Conservation (phyloP, 305 asterid species). For the Solanum hybrid region DNA sequence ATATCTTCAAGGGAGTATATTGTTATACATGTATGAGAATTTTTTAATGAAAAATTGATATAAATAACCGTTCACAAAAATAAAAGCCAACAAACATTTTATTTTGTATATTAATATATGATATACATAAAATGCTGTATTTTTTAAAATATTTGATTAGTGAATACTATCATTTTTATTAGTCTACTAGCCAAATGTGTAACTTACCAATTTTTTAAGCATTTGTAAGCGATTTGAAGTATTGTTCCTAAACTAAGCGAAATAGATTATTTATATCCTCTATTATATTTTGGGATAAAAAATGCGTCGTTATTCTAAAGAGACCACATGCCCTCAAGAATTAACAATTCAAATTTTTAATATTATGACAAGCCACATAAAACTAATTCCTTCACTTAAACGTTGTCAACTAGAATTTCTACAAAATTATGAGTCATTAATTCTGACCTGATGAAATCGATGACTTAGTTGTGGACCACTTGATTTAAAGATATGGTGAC, state of each 20-base stretch:
- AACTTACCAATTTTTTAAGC: not conserved
- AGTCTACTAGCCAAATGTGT: not conserved
- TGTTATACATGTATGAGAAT: not conserved
- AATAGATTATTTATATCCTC: too few species aligned
- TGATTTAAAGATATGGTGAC: not conserved
- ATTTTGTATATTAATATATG: not conserved
- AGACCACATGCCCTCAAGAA: not conserved
- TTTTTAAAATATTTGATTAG: not conserved
- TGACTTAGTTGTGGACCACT: not conserved
- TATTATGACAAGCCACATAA: too few species aligned
- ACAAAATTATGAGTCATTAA: not conserved
- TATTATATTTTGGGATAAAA: too few species aligned
- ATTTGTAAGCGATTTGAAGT: too few species aligned
- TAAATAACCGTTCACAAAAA: not conserved
- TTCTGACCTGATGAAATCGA: not conserved
- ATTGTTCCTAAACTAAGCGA: not conserved
- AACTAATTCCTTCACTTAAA: too few species aligned
- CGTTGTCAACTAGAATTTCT: too few species aligned
- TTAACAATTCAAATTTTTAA: too few species aligned
- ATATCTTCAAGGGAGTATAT: not conserved
- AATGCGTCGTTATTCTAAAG: accelerated
- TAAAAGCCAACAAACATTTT: not conserved
- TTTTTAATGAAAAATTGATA: not conserved
- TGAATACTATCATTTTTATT: not conserved
- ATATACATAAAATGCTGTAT: not conserved